Evolutionary conservation across 192 early-diverging fungal species (phyloP), one percentile per base, ranked within the genome.

Genomic region (Coemansia sp.): DNA sequence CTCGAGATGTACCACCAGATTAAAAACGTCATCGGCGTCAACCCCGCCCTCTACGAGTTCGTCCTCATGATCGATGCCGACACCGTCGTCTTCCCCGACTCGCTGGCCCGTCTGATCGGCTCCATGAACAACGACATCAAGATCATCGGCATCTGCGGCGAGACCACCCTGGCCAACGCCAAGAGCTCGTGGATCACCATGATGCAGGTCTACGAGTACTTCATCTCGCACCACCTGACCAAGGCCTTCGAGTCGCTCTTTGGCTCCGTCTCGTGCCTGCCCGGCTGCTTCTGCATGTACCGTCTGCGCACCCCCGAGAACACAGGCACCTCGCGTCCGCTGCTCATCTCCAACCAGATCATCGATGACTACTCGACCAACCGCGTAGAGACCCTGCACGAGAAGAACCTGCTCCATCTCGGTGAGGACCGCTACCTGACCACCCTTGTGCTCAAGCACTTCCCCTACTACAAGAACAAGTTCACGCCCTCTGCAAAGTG

Each of bases 191-290:
- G 91, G 91, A 87, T 91, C 41, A 94, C 95, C 7, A 96, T 96
- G 93, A 97, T 99, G 81, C 95, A 98, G 66, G 93, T 99, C 38
- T 98, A 97, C 71, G 95, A 99, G 80, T 98, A 98, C 82, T 98
- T 91, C 76, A 96, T 98, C 66, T 91, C 88, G 37, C 95, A 98
- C 82, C 93, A 98, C 66, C 81, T 98, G 62, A 87, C 94, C 34
- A 98, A 98, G 75, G 92, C 95, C 3, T 98, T 98, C 59, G 95
- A 98, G 80, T 98, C 95, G 13, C 83, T 98, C 18, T 98, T 98
- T 66, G 95, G 95, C 11, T 91, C 89, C 19, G 95, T 98, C 15
- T 94, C 95, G 9, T 99, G 97, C 84, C 79, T 99, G 59, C 95
- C 95, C 18, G 95, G 96, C 48, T 98, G 97, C 86, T 99, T 99